phyloP scores from a whole-genome alignment of 768 basidiomycete species.

The Tubosaeta brunneosetosa region DNA sequence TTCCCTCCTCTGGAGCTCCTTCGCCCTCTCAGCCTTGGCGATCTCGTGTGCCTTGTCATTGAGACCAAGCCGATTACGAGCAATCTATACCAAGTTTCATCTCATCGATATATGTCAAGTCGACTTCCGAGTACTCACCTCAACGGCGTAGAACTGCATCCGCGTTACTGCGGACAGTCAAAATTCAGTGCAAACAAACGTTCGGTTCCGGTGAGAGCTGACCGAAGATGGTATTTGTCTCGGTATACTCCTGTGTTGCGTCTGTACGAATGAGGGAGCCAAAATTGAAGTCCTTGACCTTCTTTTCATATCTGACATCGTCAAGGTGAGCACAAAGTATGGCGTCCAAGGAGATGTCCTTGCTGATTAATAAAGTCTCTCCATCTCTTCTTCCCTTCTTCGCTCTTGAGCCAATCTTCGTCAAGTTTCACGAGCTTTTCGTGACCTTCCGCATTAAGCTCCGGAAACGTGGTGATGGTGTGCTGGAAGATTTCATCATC shows the following conservation, averaged over 20 bases:
- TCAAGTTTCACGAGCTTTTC: constrained; percentile 56
- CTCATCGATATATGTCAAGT: background rate
- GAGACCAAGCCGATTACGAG: constrained; percentile 84
- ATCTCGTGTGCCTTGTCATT: constrained; percentile 84
- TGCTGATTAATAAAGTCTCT: constrained; percentile 78
- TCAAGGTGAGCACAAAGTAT: background rate
- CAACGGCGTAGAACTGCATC: constrained; percentile 85
- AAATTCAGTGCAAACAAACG: constrained; percentile 6
- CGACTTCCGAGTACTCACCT: constrained; percentile 44
- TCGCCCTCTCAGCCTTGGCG: constrained; percentile 63
- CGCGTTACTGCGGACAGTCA: constrained; percentile 13
- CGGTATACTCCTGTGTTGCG: constrained; percentile 74
- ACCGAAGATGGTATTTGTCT: constrained; percentile 95
- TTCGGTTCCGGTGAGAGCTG: constrained; percentile 14
- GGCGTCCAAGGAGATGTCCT: constrained; percentile 16
- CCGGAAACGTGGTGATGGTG: constrained; percentile 75
- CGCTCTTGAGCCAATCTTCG: constrained; percentile 91
- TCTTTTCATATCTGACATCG: constrained; percentile 73
- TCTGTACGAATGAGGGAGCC: constrained; percentile 89
- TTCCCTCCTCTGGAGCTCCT: constrained; percentile 54
- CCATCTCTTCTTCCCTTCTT: constrained; percentile 86
- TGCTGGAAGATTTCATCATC: constrained; percentile 92
- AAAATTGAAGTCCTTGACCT: constrained; percentile 93
- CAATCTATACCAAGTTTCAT: constrained; percentile 51
- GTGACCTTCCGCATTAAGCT: constrained; percentile 51